phyloP scores from a whole-genome alignment of 768 basidiomycete species.

The Tephrocybe sp. region DNA sequence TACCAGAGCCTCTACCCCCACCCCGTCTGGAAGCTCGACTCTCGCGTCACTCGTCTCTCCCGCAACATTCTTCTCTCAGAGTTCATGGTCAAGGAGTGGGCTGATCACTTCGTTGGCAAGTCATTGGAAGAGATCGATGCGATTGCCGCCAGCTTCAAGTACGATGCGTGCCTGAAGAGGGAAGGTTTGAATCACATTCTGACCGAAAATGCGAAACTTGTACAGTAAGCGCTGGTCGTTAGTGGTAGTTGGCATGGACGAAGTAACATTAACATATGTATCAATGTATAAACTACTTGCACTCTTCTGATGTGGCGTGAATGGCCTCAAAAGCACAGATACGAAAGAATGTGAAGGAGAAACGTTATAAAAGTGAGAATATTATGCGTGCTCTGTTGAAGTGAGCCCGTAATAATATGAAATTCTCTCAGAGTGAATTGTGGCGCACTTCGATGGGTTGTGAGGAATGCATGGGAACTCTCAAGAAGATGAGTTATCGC shows the following conservation, averaged over 20 bases:
- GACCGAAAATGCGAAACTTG: slow-evolving; percentile 39
- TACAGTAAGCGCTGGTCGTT: slow-evolving; percentile 16
- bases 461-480: too few species aligned
- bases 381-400: too few species aligned
- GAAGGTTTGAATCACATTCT: slow-evolving; percentile 63
- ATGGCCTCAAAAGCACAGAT: too few species aligned
- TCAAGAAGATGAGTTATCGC: too few species aligned
- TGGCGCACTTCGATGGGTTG: too few species aligned
- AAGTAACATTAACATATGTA: background rate
- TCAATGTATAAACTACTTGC: background rate
- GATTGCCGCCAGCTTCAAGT: slow-evolving; percentile 75
- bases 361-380: too few species aligned
- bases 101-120: slow-evolving; percentile 64
- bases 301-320: too few species aligned
- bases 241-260: background rate
- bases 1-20: too few species aligned
- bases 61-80: slow-evolving; percentile 71
- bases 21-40: slow-evolving; percentile 60
- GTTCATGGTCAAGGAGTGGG: slow-evolving; percentile 74
- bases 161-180: slow-evolving; percentile 67
- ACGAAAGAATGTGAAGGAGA: too few species aligned
- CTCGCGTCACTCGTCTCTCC: slow-evolving; percentile 56
- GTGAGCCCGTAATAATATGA: too few species aligned
- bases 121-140: slow-evolving; percentile 62
- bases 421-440: too few species aligned